These are phyloP conservation scores for Arabidopsis arenosa DNA, from an alignment of 345 rosid genomes.

Conservation along the genomic window DNA sequence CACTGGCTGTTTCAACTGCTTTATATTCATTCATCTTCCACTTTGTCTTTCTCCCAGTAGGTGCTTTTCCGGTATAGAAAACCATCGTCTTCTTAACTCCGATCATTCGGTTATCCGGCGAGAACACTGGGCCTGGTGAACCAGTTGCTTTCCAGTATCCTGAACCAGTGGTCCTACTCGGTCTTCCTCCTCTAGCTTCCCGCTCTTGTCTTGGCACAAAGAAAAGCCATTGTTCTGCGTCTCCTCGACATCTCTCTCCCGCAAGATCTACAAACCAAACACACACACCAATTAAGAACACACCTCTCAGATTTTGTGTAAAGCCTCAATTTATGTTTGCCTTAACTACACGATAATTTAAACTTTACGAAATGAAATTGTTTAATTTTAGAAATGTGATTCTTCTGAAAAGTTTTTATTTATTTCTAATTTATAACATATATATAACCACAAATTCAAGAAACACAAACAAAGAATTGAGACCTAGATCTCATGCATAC, in stretches of 20 bases:
- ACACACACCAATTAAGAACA: slow-evolving; percentile 6
- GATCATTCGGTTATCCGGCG: slow-evolving; percentile 27
- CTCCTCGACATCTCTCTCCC: slow-evolving; percentile 49
- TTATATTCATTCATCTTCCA: slow-evolving; percentile 51
- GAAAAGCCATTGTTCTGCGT: slow-evolving; percentile 43
- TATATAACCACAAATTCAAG: background rate
- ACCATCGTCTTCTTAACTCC: slow-evolving; percentile 47
- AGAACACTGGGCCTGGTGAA: slow-evolving; percentile 33
- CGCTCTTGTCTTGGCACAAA: slow-evolving; percentile 44
- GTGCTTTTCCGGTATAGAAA: slow-evolving; percentile 44
- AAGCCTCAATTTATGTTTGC: background rate
- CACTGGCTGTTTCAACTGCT: slow-evolving; percentile 24
- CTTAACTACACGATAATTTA: background rate
- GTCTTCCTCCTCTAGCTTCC: slow-evolving; percentile 43
- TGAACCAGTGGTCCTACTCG: slow-evolving; percentile 39
- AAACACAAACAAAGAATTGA: background rate
- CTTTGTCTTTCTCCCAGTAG: slow-evolving; percentile 39
- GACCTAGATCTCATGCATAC: slow-evolving; percentile 20
- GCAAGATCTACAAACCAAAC: slow-evolving; percentile 53
- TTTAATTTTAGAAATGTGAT: background rate
- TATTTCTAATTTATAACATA: too few species aligned
- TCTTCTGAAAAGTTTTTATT: background rate
- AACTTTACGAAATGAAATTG: background rate
- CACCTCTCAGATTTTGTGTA: background rate
- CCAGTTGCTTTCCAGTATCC: slow-evolving; percentile 50